Evolutionary conservation across 108 stramenopile genomes (phyloP), one percentile per base, ranked within the genome.

Genomic region (Skeletonema menzelii): DNA sequence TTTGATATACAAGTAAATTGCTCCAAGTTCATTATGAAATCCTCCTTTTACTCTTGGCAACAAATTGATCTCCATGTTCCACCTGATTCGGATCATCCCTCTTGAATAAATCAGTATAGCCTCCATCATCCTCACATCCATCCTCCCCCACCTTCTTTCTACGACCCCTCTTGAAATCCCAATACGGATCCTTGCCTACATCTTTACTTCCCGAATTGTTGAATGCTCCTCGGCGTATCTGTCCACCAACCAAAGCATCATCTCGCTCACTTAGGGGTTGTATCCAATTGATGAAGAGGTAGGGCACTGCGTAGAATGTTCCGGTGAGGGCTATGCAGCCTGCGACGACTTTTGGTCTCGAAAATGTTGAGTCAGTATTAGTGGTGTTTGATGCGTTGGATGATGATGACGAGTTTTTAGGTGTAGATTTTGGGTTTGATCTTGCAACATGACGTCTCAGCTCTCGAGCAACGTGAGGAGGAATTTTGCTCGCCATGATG

Each of bases 111-210:
- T 86, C 88, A 12, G 62, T 76, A 74, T 86, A 89, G 24, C 84
- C 84, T 60, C 84, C 82, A 58, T 85, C 82, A 74, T 86, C 84
- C 0, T 70, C 77, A 56, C 88, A 85, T 0, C 76, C 76, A 40
- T 77, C 76, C 24, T 77, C 76, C 2, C 76, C 76, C 5, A 66
- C 28, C 61, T 69, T 79, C 65, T 69, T 79, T 46, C 78, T 20
- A 32, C 66, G 65, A n/a, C 90, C 89, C 11, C 56, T 83, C 37
- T 83, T 83, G 70, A 87, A 89, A 73, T 91, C 86, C 93, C 93
- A 94, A 72, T 91, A 86, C 1, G 89, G 88, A 84, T 94, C 93
- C 57, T 84, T 85, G 0, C 93, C 93, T 0, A 77, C 91, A 82
- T 94, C 93, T 35, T 64, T 69, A 10, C 78, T 75, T 13, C 92